These are phyloP conservation scores for Cercospora sojina DNA, from an alignment of 2,329 filamentous ascomycete genomes.

Conservation along the genomic window DNA sequence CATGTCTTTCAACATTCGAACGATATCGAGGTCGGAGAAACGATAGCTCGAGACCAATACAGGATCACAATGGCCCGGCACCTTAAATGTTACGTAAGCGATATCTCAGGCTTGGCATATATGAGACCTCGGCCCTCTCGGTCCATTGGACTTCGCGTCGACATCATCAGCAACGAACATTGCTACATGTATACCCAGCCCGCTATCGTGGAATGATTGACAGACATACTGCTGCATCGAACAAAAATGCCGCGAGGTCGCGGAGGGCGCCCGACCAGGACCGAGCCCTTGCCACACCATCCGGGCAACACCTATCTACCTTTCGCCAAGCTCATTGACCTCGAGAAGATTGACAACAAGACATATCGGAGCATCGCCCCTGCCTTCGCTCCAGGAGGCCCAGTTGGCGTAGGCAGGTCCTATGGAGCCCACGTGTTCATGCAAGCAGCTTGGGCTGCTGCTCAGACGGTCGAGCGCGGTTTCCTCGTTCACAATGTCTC, in stretches of 20 bases:
- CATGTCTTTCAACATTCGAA: not conserved
- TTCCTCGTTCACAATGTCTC: conserved; percentile 55
- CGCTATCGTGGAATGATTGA: not conserved
- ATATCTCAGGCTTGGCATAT: not conserved
- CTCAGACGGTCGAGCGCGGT: conserved; percentile 52
- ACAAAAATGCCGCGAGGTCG: conserved; percentile 11
- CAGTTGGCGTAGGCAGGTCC: conserved; percentile 40
- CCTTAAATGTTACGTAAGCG: not conserved
- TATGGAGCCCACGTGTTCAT: conserved; percentile 59
- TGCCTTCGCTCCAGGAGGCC: conserved; percentile 46
- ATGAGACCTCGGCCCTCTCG: not conserved
- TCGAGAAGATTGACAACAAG: conserved; percentile 43
- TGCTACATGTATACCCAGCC: not conserved
- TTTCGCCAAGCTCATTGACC: conserved; percentile 44
- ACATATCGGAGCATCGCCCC: conserved; percentile 44
- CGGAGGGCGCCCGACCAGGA: conserved; percentile 19
- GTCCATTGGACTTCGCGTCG: not conserved
- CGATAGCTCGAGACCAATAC: not conserved
- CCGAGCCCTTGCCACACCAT: conserved; percentile 15
- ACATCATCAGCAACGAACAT: not conserved
- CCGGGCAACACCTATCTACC: conserved; percentile 39
- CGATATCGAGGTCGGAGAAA: not conserved
- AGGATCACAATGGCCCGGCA: not conserved
- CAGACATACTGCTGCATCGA: not conserved
- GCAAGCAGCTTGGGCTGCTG: conserved; percentile 58